Evolutionary conservation across 345 rosid genomes (phyloP), one percentile per base, ranked within the genome.

Genomic region (Barbarea vulgaris): DNA sequence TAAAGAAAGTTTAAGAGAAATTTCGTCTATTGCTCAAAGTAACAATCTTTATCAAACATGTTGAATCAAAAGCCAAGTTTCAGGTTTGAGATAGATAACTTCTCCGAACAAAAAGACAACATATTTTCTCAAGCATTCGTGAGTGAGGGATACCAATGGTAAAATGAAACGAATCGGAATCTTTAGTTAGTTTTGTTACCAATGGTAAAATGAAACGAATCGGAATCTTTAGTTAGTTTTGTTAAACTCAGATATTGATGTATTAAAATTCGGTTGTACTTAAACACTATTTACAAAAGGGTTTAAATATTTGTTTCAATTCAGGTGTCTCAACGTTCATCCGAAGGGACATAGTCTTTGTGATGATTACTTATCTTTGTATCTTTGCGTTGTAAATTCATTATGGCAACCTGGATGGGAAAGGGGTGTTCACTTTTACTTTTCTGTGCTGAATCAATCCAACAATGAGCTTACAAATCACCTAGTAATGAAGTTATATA

Each of bases 121-220:
- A 7, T 73, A 22, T 0, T 0, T 3, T 73, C 71, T 64, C 9
- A n/a, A 0, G 11, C 1, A 31, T 73, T 54, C 64, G 27, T 8
- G 25, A 4, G 56, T 13, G 64, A 48, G 15, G 56, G 64, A 54
- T 64, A 37, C 15, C 48, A 73, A 54, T 73, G 77, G 77, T 73
- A 73, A 37, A 30, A 14, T 11, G 6, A n/a, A 9, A 17, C 9
- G 3, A 31, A 13, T 48, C 9, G 2, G 27, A 21, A 13, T n/a
- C 6, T 13, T 47, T 30, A 4, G 18, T 46, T 5, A 36, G 12
- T 7, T 67, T 67, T 67, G n/a, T 54, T 54, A 39, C 15, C 48
- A 73, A 54, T 73, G 77, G 77, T 73, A 73, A 37, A 30, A 14
- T 11, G 6, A n/a, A 9, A 17, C 9, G 3, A 31, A 13, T 48